These are phyloP conservation scores for Lepiota brunneoincarnata DNA, from an alignment of 768 basidiomycete species.

Conservation along the genomic window DNA sequence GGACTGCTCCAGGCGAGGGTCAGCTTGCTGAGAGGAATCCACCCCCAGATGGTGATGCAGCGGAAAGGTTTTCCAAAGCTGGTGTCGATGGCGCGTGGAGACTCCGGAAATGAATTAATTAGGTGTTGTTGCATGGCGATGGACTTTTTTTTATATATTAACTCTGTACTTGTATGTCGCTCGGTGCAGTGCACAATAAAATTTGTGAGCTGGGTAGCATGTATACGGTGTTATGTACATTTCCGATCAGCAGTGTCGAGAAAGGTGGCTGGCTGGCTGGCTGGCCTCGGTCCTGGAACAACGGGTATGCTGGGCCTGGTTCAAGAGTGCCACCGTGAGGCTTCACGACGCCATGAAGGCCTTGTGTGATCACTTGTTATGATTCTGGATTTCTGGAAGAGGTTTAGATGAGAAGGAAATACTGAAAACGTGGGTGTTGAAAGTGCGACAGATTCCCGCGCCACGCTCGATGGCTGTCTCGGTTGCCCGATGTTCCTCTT, in stretches of 20 bases:
- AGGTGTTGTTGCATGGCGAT: not conserved
- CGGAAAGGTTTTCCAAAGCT: constrained; percentile 43
- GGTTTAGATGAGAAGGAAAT: not conserved
- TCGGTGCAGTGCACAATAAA: too few relatives aligned
- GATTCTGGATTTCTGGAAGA: not conserved
- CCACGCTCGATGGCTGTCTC: constrained; percentile 11
- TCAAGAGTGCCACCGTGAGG: too few relatives aligned
- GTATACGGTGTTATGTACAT: too few relatives aligned
- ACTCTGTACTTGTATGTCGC: not conserved
- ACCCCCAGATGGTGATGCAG: constrained; percentile 40
- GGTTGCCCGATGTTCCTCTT: constrained; percentile 11
- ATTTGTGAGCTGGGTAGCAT: too few relatives aligned
- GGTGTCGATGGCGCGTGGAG: constrained; percentile 49
- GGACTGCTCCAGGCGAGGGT: constrained; percentile 33
- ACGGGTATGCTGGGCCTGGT: too few relatives aligned
- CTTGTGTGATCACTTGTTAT: too few relatives aligned
- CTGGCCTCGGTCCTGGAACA: too few relatives aligned
- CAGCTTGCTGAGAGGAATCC: constrained; percentile 44
- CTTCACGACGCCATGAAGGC: too few relatives aligned
- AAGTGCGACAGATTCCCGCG: constrained; percentile 4
- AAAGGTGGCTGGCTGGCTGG: too few relatives aligned
- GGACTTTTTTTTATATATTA: not conserved
- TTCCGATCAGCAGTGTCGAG: too few relatives aligned
- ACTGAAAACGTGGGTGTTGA: not conserved
- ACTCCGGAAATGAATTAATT: constrained; percentile 36